Base-by-base conservation (phyloP, 306 rosid genomes). In the Erythrophleum fordii region DNA sequence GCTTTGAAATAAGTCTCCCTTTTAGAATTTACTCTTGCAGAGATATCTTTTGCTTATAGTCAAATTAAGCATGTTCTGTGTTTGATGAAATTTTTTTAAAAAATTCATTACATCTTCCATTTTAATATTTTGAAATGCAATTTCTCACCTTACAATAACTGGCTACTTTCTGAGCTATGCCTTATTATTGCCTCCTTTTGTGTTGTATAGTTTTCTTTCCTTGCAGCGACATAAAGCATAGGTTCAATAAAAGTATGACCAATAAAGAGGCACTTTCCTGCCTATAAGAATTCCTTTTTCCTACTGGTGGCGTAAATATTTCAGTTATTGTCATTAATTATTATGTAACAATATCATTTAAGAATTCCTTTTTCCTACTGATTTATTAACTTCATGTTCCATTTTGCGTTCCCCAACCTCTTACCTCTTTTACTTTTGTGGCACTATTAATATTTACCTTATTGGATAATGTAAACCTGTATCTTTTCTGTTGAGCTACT, bases 401-500 rank as follows among this genome's bases (percentile, higher is more conserved):
- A 45, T 11, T 45, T 45, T 45, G 49, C 11, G 16, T 11, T 11
- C 49, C 2, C 14, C 49, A 12, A 45, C 11, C 49, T 45, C 49
- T 45, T 45, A 11, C 49, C 74, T 28, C 34, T 75, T 18, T 73
- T 65, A 51, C 42, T 55, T 79, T 66, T 77, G 65, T 35, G 29
- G 65, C 60, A 37, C 61, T 45, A 51, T n/a, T 53, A 37, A 35
- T 77, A n/a, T 65, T 67, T 51, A 58, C 51, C 64, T 17, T 55
- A 18, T 22, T 61, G 9, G 56, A 77, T 5, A 48, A 28, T 3
- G n/a, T 66, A 42, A 67, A 42, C 53, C 26, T 1, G 5, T n/a
- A 53, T 53, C 8, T 53, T n/a, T 53, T 75, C 81, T 28, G 26
- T 71, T 79, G 41, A 55, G 65, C 83, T 20, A 25, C 23, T 17